Evolutionary conservation across 1,284 basidiomycete genomes (phyloP).

Genomic region (Sanguinoderma infundibulare): DNA sequence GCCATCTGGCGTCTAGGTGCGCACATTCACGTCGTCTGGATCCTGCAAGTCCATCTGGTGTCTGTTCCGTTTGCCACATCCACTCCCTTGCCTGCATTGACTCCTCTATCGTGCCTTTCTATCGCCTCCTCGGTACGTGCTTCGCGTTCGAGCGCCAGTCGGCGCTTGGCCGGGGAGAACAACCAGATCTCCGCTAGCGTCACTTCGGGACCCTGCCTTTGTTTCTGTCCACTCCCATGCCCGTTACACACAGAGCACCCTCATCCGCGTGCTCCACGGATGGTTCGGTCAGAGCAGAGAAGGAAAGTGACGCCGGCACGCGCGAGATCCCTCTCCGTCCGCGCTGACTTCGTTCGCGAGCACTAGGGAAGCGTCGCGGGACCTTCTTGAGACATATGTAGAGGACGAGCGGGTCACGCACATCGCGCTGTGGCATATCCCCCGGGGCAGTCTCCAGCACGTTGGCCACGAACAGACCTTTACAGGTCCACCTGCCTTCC

Average conservation of each 20-base stretch:
- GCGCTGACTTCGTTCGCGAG: slow-evolving; percentile 28
- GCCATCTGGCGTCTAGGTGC: slow-evolving; percentile 9
- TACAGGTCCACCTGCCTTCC: slow-evolving; percentile 35
- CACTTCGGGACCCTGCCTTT: slow-evolving; percentile 49
- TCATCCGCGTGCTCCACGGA: slow-evolving; percentile 13
- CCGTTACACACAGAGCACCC: slow-evolving; percentile 39
- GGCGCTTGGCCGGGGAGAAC: slow-evolving; percentile 28
- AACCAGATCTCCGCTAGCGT: slow-evolving; percentile 49
- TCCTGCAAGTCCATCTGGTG: slow-evolving; percentile 21
- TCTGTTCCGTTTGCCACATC: slow-evolving; percentile 6
- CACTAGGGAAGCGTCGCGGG: slow-evolving; percentile 56
- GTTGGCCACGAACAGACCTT: slow-evolving; percentile 46
- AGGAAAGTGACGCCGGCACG: slow-evolving; percentile 53
- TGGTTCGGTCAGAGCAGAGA: slow-evolving; percentile 23
- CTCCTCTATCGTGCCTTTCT: slow-evolving; percentile 31
- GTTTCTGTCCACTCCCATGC: slow-evolving; percentile 8
- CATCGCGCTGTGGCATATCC: slow-evolving; percentile 26
- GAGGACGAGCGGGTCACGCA: slow-evolving; percentile 40
- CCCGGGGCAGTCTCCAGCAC: slow-evolving; percentile 23
- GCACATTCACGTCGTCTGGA: slow-evolving; percentile 21
- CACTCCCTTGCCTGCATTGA: slow-evolving; percentile 40
- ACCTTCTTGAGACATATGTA: slow-evolving; percentile 25
- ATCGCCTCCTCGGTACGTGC: slow-evolving; percentile 56
- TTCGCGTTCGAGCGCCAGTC: slow-evolving; percentile 17
- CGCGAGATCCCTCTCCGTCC: slow-evolving; percentile 37